Conservation (phyloP, 768 basidiomycete species). For the Mycena rosella region DNA sequence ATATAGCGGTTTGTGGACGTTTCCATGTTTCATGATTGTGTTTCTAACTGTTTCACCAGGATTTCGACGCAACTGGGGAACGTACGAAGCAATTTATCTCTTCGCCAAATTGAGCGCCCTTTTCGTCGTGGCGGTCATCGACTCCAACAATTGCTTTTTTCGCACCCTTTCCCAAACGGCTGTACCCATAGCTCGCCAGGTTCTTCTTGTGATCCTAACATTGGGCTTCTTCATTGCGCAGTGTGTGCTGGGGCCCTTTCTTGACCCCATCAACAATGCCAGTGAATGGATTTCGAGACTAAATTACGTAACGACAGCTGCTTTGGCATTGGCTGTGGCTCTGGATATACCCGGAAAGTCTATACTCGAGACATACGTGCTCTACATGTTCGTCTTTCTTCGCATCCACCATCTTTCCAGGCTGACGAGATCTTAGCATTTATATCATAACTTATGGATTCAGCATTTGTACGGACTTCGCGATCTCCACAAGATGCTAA, state of each 20-base stretch:
- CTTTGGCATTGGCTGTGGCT: slow-evolving; percentile 73
- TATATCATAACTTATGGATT: slow-evolving; percentile 76
- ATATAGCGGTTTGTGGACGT: slow-evolving; percentile 68
- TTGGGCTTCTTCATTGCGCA: slow-evolving; percentile 72
- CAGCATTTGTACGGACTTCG: slow-evolving; percentile 67
- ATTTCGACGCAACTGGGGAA: slow-evolving; percentile 78
- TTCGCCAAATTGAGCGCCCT: slow-evolving; percentile 78
- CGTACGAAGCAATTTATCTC: slow-evolving; percentile 75
- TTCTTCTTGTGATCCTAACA: slow-evolving; percentile 68
- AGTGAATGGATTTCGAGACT: slow-evolving; percentile 81
- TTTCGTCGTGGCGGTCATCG: slow-evolving; percentile 73
- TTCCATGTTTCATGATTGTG: slow-evolving; percentile 2
- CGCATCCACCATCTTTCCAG: neutral
- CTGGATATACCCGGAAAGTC: slow-evolving; percentile 66
- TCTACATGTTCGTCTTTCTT: slow-evolving; percentile 68
- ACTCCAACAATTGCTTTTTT: slow-evolving; percentile 81
- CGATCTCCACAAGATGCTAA: neutral
- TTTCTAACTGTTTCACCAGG: slow-evolving; percentile 52
- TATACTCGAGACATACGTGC: slow-evolving; percentile 71
- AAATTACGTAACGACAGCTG: slow-evolving; percentile 76
- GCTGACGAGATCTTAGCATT: slow-evolving; percentile 47
- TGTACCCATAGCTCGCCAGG: slow-evolving; percentile 72
- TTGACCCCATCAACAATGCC: slow-evolving; percentile 79
- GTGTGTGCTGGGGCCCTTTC: slow-evolving; percentile 71
- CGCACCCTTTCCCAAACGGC: slow-evolving; percentile 62